These are phyloP conservation scores for Magnaporthales sp. DNA, from an alignment of 2,329 filamentous ascomycete genomes.

Conservation along the genomic window DNA sequence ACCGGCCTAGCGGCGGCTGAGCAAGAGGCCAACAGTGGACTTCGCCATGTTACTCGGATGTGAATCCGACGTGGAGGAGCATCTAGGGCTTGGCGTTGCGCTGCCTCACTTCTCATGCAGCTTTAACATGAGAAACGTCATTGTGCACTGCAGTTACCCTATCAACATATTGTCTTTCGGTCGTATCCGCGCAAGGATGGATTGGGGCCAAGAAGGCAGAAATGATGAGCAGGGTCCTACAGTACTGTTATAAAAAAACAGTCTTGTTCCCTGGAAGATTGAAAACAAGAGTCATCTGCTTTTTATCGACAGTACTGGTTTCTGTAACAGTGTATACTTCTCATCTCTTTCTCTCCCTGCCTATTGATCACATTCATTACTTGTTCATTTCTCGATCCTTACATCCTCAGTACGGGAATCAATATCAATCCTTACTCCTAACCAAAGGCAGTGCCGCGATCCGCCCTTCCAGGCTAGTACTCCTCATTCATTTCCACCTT, in stretches of 20 bases:
- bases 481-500: not conserved
- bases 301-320: not conserved
- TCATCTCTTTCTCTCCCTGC: not conserved
- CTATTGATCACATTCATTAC: not conserved
- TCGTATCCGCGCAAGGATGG: not conserved
- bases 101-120: not conserved
- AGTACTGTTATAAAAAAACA: not conserved
- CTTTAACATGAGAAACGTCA: not conserved
- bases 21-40: not conserved
- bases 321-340: not conserved
- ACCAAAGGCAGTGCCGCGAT: not conserved
- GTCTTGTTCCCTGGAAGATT: not conserved
- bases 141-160: not conserved
- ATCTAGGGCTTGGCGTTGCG: not conserved
- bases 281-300: not conserved
- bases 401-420: not conserved
- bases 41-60: not conserved
- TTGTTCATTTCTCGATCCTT: not conserved
- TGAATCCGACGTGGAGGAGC: not conserved
- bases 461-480: not conserved
- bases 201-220: not conserved
- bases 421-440: not conserved
- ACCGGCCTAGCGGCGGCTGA: not conserved
- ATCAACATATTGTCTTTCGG: not conserved
- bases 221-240: not conserved